Percentiles rank a stretch among this genome's conserved stretches.
Conservation (phyloP, 2,329 filamentous ascomycete genomes). For the Venturia carpophila region DNA sequence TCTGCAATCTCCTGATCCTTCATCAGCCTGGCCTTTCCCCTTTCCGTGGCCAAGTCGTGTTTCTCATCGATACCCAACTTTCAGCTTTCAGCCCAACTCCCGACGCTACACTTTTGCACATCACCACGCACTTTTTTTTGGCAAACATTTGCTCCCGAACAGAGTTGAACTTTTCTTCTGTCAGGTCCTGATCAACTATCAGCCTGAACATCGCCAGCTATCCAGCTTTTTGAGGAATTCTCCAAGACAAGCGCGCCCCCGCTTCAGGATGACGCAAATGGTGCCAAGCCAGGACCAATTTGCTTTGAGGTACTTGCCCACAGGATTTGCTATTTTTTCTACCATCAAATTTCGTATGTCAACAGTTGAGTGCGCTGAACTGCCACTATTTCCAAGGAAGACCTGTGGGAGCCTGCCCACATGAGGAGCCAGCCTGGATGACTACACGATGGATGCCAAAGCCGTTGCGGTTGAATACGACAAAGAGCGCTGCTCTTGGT, state of each 20-base stretch:
- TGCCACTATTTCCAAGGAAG: background rate
- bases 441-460: background rate
- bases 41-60: background rate
- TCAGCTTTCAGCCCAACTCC: constrained; percentile 2
- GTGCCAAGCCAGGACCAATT: constrained; percentile 11
- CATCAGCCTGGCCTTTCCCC: background rate
- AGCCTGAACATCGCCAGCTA: constrained; percentile 7
- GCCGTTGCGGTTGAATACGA: background rate
- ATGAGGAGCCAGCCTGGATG: background rate
- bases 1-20: constrained; percentile 2
- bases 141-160: background rate
- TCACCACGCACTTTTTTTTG: constrained; percentile 2
- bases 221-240: constrained; percentile 1
- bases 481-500: background rate
- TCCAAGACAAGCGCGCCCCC: background rate
- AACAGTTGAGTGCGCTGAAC: background rate
- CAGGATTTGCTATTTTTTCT: background rate
- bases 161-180: background rate
- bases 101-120: background rate
- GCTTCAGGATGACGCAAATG: constrained; percentile 13
- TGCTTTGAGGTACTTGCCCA: constrained; percentile 13
- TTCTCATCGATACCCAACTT: constrained; percentile 6
- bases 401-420: background rate
- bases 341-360: constrained; percentile 5
- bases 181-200: background rate